Conservation (phyloP, 129 eudicot genomes). For the Flaveria sonorensis region DNA sequence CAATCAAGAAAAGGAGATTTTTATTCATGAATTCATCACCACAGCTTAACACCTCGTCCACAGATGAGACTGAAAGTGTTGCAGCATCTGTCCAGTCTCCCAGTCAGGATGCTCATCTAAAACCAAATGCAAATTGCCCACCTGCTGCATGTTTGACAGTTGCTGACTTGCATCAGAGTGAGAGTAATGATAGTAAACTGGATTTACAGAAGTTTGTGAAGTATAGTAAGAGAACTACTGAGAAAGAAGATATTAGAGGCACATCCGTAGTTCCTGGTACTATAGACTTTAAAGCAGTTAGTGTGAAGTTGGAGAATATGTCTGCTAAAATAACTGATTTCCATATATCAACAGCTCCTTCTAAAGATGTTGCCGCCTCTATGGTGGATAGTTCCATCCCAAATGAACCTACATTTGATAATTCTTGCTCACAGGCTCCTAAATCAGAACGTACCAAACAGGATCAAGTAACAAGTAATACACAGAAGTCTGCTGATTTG, state of each 20-base stretch:
- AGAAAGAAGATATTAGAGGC: slow-evolving; percentile 22
- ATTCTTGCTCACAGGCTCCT: background rate
- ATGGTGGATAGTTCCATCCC: no score
- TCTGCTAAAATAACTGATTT: slow-evolving; percentile 17
- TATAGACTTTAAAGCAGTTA: slow-evolving; percentile 11
- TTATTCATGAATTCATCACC: slow-evolving; percentile 36
- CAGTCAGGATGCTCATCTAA: slow-evolving; percentile 4
- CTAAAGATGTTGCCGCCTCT: no score
- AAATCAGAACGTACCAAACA: slow-evolving; percentile 7
- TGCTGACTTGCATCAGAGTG: slow-evolving; percentile 5
- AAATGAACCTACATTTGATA: slow-evolving; percentile 8
- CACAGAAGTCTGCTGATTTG: slow-evolving; percentile 22
- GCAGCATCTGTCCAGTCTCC: slow-evolving; percentile 8
- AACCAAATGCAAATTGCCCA: slow-evolving; percentile 18
- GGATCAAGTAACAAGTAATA: slow-evolving; percentile 11
- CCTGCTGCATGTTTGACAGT: slow-evolving; percentile 6
- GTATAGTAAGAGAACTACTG: background rate
- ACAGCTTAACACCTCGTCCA: slow-evolving; percentile 7
- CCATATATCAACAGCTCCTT: no score
- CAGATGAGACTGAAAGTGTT: slow-evolving; percentile 14
- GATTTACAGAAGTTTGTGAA: slow-evolving; percentile 18
- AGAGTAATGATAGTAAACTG: slow-evolving; percentile 20
- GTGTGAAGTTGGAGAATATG: slow-evolving; percentile 14
- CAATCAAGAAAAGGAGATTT: slow-evolving; percentile 47
- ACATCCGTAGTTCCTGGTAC: slow-evolving; percentile 24